phyloP scores from a whole-genome alignment of 2,329 filamentous ascomycete species.

The Aspergillus sojae region DNA sequence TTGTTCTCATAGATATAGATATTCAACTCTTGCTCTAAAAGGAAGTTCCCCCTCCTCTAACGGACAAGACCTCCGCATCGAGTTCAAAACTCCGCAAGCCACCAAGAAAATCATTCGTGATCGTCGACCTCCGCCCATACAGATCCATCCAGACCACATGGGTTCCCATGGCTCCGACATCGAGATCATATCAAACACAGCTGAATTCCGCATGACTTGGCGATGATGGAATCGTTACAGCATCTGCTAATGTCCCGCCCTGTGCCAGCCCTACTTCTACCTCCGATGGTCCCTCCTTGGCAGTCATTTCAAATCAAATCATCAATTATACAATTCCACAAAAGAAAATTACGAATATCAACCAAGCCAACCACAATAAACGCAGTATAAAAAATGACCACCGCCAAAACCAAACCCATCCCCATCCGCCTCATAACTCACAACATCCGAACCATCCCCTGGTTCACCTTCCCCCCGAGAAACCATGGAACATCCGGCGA shows the following conservation, averaged over 20 bases:
- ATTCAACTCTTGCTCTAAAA: background rate
- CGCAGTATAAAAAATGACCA: background rate
- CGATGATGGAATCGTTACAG: conserved; percentile 4
- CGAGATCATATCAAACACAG: background rate
- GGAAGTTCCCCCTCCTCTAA: background rate
- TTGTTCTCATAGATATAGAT: background rate
- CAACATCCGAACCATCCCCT: conserved; percentile 1
- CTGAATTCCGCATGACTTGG: background rate
- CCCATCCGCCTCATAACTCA: background rate
- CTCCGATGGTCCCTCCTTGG: too few species aligned
- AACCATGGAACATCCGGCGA: background rate
- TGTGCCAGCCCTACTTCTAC: background rate
- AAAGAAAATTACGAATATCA: background rate
- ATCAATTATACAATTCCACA: too few species aligned
- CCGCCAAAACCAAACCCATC: background rate
- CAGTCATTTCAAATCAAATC: too few species aligned
- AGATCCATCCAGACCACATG: background rate
- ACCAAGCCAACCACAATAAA: background rate
- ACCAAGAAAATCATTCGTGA: background rate
- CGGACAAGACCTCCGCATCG: background rate
- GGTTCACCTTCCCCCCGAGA: conserved; percentile 3
- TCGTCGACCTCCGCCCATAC: background rate
- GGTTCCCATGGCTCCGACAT: background rate
- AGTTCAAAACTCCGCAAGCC: background rate
- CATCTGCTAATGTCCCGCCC: background rate